Evolutionary conservation across 2,329 filamentous ascomycete genomes (phyloP), one percentile per base, ranked within the genome.

Genomic region (Sclerotinia minor): DNA sequence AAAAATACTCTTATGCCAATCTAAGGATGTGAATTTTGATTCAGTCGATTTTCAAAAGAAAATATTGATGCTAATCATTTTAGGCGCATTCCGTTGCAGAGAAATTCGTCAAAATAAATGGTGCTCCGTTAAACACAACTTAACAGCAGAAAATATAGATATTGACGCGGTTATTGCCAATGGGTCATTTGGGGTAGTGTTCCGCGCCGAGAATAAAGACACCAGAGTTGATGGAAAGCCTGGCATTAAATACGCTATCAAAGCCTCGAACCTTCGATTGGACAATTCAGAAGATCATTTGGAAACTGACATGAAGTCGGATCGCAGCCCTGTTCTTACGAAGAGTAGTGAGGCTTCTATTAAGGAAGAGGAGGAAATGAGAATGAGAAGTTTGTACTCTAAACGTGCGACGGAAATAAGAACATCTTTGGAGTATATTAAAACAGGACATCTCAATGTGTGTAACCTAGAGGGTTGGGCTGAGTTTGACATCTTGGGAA

Each of bases 31-130:
- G n/a, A 11, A 24, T 7, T 35, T 24, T 24, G 19, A 35, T 19
- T 0, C 13, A 24, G 21, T 50, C 5, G 6, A 13, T 38, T 41
- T 50, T n/a, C n/a, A 2, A 35, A 17, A 29, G 4, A 24, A 19
- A 19, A 26, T 2, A n/a, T 50, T 19, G 17, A 63, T 4, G 15
- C 32, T 63, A 41, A 63, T 17, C 32, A 5, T 26, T 26, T 38
- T 24, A 63, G 59, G 59, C 8, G 59, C 45, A 38, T 63, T 63
- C 24, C 45, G 32, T 50, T 15, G 29, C 2, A 32, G 26, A 35
- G 38, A 17, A 19, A 26, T 63, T 5, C 59, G 59, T 38, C 59
- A 63, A 50, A 63, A 63, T 15, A 63, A 63, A 63, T 63, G 59
- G 59, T 5, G 17, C 13, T n/a, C 47, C 9, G 15, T 38, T 5